Base-by-base conservation (phyloP, 106 monocot genomes). In the Amphibolis antarctica region DNA sequence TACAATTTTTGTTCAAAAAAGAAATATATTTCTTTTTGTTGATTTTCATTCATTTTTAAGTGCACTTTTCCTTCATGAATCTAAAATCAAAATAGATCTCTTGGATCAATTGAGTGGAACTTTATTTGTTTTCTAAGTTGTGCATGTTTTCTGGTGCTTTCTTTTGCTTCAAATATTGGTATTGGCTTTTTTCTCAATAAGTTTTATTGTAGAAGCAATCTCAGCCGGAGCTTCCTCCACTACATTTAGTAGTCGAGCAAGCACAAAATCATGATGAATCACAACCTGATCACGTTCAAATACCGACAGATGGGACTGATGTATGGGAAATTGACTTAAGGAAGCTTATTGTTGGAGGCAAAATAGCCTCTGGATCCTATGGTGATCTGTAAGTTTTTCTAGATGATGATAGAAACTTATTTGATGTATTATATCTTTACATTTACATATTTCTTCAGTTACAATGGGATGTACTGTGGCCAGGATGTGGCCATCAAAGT, bases 401-500 rank as follows among this genome's bases (percentile, higher is more conserved):
- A 13, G 10, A 17, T 31, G 5, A 13, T 5, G 36, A 4, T 14
- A 31, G 0, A 60, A 31, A 0, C n/a, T 9, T 6, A 42, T 60
- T 60, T 36, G 17, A 36, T 6, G 15, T 45, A 12, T 46, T 22
- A 24, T 49, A 28, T 65, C 27, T 30, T 23, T 17, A 18, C 48
- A 3, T 9, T 20, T 28, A 3, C 26, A 17, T 4, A 18, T 28
- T 17, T 55, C 73, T 19, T 47, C 58, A 93, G 93, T 11, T 88
- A 88, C 46, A 78, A 67, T 14, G 93, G 93, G n/a, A 78, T 80
- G 47, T 88, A 93, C 69, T 77, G 72, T 65, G 85, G 85, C 64
- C 93, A 88, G 71, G 93, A 93, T 79, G 93, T 93, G 26, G 93
- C 93, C 44, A 88, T 93, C 30, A 93, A 93, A 75, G 72, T 93